Base-by-base conservation (phyloP, 2,329 filamentous ascomycete genomes). In the Elsinoe batatas region DNA sequence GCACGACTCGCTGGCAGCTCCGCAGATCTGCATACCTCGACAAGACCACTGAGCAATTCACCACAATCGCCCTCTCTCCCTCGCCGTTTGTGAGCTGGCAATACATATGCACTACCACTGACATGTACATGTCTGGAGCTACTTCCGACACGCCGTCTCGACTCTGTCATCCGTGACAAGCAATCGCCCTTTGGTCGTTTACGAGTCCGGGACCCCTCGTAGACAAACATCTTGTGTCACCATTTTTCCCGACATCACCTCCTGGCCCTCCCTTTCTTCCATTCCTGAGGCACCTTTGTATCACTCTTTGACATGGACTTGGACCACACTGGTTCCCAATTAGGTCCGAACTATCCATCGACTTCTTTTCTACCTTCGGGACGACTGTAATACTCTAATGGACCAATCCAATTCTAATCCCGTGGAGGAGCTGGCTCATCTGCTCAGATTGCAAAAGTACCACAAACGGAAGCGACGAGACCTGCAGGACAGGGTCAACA, bases 381-480 rank as follows among this genome's bases (percentile, higher is more conserved):
- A 51, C 47, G 18, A 37, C 47, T 26, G 5, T 26, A 17, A n/a
- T 37, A 5, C 32, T 17, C 11, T 15, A n/a, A 51, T 51, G 47
- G 33, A 51, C 33, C 18, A 38, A 17, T 6, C n/a, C 33, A 51
- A 13, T 10, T 43, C 15, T 53, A 51, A 22, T 37, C 58, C 61
- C 12, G 37, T 91, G 59, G 82, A 87, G 64, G 86, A 91, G 70
- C 79, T 91, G 61, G 86, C 86, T 53, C 86, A 90, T 68, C 72
- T 91, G 63, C 85, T 89, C 61, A 82, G 86, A 59, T 75, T 90
- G 59, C 86, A 86, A 67, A 86, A 84, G 64, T 89, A 90, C 68
- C 87, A 91, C 71, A 84, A 88, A 76, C 85, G 85, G 75, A 87
- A 88, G 76, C 82, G 86, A 71, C 77, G 80, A 61, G 84, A 85